Base-by-base conservation (phyloP, 441 rosid genomes). In the Gossypium gossypioides region DNA sequence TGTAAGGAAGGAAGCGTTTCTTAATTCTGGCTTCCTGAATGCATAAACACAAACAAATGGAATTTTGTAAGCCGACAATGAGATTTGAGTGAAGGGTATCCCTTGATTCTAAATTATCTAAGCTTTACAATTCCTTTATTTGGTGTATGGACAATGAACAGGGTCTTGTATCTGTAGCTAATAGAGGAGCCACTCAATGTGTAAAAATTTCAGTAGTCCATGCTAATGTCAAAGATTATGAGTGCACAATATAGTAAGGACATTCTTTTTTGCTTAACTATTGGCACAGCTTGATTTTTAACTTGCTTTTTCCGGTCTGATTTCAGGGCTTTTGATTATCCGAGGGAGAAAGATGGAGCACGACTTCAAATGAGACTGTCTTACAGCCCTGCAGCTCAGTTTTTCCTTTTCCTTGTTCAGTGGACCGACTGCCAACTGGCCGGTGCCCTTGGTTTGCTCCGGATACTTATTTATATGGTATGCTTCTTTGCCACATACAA, bases 351-450 rank as follows among this genome's bases (percentile, higher is more conserved):
- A 0, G 90, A 86, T 78, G 92, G 92, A 72, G 88, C 85, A 0
- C 86, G 88, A 51, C 87, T 88, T 69, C 93, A 85, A 72, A 88
- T 88, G 93, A 81, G 89, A 78, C 74, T 88, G 69, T 88, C 93
- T 0, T 88, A 84, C 58, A 85, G 88, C 69, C 87, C 93, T 2
- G 81, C 84, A 37, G 88, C 90, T 24, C 90, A 88, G 56, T 79
- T 85, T 54, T 84, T 85, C 69, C 86, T 86, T 32, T 85, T 86
- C 60, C 86, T 88, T 64, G 92, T 88, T 51, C 88, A 85, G 29
- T 88, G 92, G 92, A 85, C 88, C 25, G 88, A 88, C 74, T 88
- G 90, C 76, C 81, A 88, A 54, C 86, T 88, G 0, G 92, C 92
- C 7, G 90, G 92, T 71, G 72, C 88, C 15, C 86, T 88, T 25